These are phyloP conservation scores for Planoprotostelium fungivorum DNA, from an alignment of 78 protist species.

Conservation along the genomic window DNA sequence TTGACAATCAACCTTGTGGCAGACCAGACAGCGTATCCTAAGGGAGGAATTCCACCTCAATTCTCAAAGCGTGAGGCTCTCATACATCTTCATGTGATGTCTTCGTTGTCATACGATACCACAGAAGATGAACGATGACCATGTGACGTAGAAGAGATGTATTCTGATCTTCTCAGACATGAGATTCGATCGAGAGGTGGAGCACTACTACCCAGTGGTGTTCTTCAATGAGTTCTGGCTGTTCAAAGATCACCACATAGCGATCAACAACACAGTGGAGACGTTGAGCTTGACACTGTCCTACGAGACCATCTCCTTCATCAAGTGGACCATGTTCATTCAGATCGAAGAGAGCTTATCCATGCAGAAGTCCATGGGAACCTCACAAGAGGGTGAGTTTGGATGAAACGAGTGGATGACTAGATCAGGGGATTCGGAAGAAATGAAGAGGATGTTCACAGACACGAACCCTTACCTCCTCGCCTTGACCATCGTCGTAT, in stretches of 20 bases:
- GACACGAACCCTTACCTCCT: constrained; percentile 84
- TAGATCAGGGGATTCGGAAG: constrained; percentile 19
- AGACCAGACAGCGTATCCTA: constrained; percentile 34
- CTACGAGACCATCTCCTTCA: background rate
- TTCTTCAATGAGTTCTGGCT: constrained; percentile 77
- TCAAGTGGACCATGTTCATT: background rate
- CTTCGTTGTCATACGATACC: constrained; percentile 6
- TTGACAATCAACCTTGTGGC: constrained; percentile 48
- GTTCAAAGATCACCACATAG: constrained; percentile 18
- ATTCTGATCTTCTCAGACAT: background rate
- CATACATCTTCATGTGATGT: background rate
- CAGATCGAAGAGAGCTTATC: constrained; percentile 17
- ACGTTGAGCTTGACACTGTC: constrained; percentile 19
- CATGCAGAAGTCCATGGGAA: constrained; percentile 3
- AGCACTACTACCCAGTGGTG: constrained; percentile 52
- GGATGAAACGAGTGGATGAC: background rate
- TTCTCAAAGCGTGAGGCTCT: constrained; percentile 6
- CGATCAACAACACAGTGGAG: constrained; percentile 49
- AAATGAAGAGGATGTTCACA: constrained; percentile 72
- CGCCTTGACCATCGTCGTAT: constrained; percentile 76
- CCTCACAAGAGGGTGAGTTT: background rate
- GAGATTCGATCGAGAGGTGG: constrained; percentile 14
- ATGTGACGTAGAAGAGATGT: background rate
- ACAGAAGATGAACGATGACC: background rate
- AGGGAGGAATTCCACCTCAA: constrained; percentile 49